These are phyloP conservation scores for Xanthoconium purpureum DNA, from an alignment of 768 basidiomycete species.

Conservation along the genomic window DNA sequence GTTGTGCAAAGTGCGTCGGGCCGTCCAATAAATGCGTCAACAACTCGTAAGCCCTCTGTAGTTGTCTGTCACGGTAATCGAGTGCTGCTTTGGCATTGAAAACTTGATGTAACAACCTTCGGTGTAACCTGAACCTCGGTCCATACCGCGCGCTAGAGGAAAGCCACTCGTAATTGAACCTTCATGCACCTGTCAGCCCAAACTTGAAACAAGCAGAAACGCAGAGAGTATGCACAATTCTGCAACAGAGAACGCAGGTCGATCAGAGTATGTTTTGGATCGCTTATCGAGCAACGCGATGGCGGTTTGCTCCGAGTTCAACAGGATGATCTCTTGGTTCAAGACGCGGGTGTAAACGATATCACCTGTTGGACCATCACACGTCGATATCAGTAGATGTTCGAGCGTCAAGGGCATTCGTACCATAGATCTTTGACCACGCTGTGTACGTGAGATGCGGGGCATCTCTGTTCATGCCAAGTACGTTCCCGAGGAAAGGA, in stretches of 20 bases:
- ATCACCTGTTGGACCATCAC: neutral
- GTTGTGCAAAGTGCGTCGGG: constrained; percentile 1
- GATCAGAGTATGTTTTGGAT: constrained; percentile 47
- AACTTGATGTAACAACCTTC: constrained; percentile 18
- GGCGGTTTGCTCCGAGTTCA: constrained; percentile 43
- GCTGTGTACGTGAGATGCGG: constrained; percentile 15
- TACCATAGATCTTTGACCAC: constrained; percentile 23
- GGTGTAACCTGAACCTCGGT: constrained; percentile 20
- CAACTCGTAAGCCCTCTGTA: constrained; percentile 11
- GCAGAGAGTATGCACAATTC: constrained; percentile 2
- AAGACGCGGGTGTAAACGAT: constrained; percentile 29
- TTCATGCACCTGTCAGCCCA: neutral
- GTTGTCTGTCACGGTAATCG: constrained; percentile 15
- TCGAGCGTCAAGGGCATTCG: neutral
- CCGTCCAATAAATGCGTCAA: constrained; percentile 4
- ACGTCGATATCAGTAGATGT: neutral
- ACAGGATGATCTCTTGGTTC: constrained; percentile 41
- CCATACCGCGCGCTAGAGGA: constrained; percentile 19
- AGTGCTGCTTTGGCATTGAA: constrained; percentile 13
- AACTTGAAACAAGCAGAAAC: neutral
- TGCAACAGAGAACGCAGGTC: neutral
- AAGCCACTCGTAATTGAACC: constrained; percentile 22
- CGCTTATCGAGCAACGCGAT: constrained; percentile 51
- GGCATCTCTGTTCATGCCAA: constrained; percentile 6
- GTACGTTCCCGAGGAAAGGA: constrained; percentile 15